Evolutionary conservation across 1,139 yeast species (phyloP).

Genomic region (Blastobotrys indianensis): DNA sequence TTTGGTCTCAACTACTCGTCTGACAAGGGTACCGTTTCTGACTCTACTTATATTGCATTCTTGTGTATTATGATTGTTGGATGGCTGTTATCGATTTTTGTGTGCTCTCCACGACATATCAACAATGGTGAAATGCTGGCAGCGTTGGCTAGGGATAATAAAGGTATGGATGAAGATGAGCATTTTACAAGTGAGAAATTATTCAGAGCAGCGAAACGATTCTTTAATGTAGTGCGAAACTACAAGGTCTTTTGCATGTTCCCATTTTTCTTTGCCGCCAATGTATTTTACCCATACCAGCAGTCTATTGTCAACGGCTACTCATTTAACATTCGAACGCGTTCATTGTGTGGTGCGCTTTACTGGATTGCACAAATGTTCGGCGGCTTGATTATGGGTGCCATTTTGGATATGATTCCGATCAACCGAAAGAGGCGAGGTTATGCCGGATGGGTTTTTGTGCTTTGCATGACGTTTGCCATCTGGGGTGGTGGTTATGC

Average conservation of each 20-base stretch:
- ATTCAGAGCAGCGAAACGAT: conserved; percentile 10
- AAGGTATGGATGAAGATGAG: conserved; percentile 13
- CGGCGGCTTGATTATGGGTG: conserved; percentile 47
- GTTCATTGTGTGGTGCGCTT: conserved; percentile 53
- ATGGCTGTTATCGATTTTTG: conserved; percentile 17
- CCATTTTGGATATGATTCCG: conserved; percentile 40
- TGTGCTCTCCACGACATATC: conserved; percentile 18
- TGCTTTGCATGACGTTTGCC: conserved; percentile 40
- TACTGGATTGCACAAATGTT: conserved; percentile 57
- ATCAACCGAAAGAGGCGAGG: conserved; percentile 44
- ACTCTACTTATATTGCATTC: conserved; percentile 24
- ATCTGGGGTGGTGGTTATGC: conserved; percentile 57
- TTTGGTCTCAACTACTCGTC: conserved; percentile 21
- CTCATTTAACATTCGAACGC: conserved; percentile 49
- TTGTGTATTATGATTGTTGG: conserved; percentile 24
- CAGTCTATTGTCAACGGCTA: conserved; percentile 51
- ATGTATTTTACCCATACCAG: conserved; percentile 58
- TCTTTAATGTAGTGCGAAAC: conserved; percentile 14
- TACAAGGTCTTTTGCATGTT: conserved; percentile 34
- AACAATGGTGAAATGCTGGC: conserved; percentile 12
- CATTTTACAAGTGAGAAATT: conserved; percentile 10
- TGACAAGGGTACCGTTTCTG: conserved; percentile 19
- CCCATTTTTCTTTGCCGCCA: conserved; percentile 57
- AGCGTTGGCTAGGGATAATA: conserved; percentile 12
- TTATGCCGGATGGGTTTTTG: conserved; percentile 43